Percentiles rank a stretch among this genome's conserved stretches.
Evolutionary conservation across 2,329 filamentous ascomycete species (phyloP).

Genomic region (Trichoderma oligosporum): DNA sequence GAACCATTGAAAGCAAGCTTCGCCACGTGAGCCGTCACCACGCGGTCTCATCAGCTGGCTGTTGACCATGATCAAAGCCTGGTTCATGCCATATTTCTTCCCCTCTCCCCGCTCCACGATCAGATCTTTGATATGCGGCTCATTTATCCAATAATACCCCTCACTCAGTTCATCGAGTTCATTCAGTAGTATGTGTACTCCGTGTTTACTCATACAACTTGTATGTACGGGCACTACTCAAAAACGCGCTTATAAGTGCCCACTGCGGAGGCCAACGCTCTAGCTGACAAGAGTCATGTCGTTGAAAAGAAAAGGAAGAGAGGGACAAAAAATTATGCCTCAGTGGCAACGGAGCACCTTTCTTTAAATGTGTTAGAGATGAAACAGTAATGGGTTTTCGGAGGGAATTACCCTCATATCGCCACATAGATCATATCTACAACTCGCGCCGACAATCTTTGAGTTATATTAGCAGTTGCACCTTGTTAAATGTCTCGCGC

Average conservation of each 20-base stretch:
- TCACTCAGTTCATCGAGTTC: no score
- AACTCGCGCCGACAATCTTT: no score
- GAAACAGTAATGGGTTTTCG: no score
- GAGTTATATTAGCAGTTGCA: no score
- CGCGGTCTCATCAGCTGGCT: conserved; percentile 8
- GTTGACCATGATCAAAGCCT: background rate
- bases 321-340: background rate
- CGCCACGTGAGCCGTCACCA: conserved; percentile 6
- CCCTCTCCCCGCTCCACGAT: background rate
- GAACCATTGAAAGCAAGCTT: background rate
- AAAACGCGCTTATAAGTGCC: background rate
- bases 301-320: background rate
- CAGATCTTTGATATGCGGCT: background rate
- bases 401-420: no score
- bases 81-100: background rate
- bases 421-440: no score
- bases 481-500: no score
- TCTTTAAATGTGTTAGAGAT: no score
- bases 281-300: background rate
- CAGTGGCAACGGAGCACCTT: background rate
- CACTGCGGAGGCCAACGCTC: background rate
- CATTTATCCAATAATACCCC: conserved; percentile 1
- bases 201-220: no score
- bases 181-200: no score
- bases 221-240: background rate